Evolutionary conservation across 2,329 filamentous ascomycete genomes (phyloP).

Genomic region (Alternaria sp.): DNA sequence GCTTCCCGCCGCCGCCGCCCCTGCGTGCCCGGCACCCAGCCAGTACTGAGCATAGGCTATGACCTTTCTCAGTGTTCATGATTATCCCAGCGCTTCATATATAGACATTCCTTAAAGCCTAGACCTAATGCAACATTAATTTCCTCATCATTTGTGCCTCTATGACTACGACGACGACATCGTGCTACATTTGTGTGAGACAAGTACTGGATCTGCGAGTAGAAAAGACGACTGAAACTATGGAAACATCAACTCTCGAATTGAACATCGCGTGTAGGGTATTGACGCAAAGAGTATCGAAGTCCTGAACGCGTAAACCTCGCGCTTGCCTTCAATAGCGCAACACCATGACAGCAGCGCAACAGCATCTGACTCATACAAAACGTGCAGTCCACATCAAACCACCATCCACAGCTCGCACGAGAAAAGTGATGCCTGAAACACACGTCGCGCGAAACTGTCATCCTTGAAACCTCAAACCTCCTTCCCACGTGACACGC

Average conservation of each 20-base stretch:
- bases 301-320: neutral
- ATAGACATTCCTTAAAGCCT: neutral
- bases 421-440: slow-evolving; percentile 27
- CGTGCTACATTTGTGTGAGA: neutral
- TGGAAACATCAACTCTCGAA: neutral
- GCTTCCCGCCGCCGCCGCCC: neutral
- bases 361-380: neutral
- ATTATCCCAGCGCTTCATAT: neutral
- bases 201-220: neutral
- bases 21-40: neutral
- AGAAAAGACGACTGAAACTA: neutral
- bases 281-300: neutral
- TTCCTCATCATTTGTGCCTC: neutral
- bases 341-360: neutral
- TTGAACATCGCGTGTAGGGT: neutral
- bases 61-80: neutral
- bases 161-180: neutral
- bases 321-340: neutral
- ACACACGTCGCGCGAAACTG: slow-evolving; percentile 31
- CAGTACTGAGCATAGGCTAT: neutral
- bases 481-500: slow-evolving; percentile 30
- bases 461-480: slow-evolving; percentile 30
- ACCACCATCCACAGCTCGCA: slow-evolving; percentile 9
- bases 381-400: neutral
- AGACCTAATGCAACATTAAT: neutral